Percentiles rank a stretch among this genome's conserved stretches.
These are phyloP conservation scores for Kurtzmaniella quercitrusa DNA, from an alignment of 1,139 yeast species.

Conservation along the genomic window DNA sequence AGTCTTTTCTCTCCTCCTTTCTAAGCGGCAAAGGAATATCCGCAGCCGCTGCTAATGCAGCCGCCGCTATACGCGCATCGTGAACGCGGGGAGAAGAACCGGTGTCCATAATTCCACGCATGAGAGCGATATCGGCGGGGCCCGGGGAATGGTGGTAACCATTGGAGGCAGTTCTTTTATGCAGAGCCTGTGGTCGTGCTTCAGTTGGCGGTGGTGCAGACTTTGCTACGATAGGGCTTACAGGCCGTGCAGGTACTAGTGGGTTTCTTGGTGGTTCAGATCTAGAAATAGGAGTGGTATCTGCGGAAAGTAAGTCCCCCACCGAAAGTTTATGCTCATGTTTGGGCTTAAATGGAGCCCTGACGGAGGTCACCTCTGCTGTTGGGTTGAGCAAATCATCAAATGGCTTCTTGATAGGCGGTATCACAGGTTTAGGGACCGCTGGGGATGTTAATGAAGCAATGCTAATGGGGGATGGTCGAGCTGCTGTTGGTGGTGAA, in stretches of 20 bases:
- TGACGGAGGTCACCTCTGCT: neutral
- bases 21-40: constrained; percentile 56
- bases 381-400: neutral
- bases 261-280: too few relatives aligned
- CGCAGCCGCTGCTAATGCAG: constrained; percentile 70
- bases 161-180: constrained; percentile 5
- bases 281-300: neutral
- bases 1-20: constrained; percentile 6
- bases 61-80: constrained; percentile 65
- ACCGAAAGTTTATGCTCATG: neutral
- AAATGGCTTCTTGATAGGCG: neutral
- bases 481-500: neutral
- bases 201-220: neutral
- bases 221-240: too few relatives aligned
- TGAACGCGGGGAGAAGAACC: constrained; percentile 23
- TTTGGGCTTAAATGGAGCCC: neutral
- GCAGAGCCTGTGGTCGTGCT: constrained; percentile 1
- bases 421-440: neutral
- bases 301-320: neutral
- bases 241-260: too few relatives aligned
- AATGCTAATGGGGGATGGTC: neutral
- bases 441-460: neutral
- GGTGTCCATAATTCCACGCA: constrained; percentile 36
- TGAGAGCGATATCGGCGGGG: constrained; percentile 45
- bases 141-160: constrained; percentile 33